Evolutionary conservation across 192 early-diverging fungal species (phyloP), one percentile per base, ranked within the genome.

Genomic region (Chytriomyces hyalinus): DNA sequence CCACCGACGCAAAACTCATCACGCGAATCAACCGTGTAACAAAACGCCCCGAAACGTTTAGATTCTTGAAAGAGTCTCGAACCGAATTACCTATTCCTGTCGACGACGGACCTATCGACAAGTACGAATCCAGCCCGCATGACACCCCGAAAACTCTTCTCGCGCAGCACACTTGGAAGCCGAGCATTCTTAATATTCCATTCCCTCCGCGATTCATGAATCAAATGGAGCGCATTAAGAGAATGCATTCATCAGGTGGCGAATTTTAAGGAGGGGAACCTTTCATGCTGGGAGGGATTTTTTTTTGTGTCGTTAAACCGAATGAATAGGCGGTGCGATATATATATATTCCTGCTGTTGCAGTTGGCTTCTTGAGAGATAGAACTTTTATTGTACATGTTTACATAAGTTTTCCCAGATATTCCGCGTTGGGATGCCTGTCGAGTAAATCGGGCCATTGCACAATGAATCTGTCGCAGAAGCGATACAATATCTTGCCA

Each of bases 391-490:
- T 69, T 69, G 5, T 13, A 13, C 48, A 17, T 44, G 10, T 69
- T 49, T 49, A 69, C 47, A 71, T 3, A 20, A 71, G 53, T 36
- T 49, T 57, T n/a, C 70, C 70, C 10, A 77, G 8, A 78, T 81
- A 84, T 62, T 84, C 83, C 5, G 80, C 82, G 43, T 75, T 73
- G 5, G 72, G 69, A 47, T 76, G 80, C 53, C 72, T 80, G 28
- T 49, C 11, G 46, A 36, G 51, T 24, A 81, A 59, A 10, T 83
- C 81, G 5, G 88, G 90, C 97, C 97, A 99, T 79, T 96, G 96
- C 20, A 99, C 95, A 5, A 99, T 61, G 77, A 99, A 97, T 6
- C 86, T 77, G 78, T 97, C 95, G 0, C 87, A 72, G 72, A 97
- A 81, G 20, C 73, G 87, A 83, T 95, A 95, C 28, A 95, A 61